phyloP scores from a whole-genome alignment of 163 green algal species.

The Chlamydomonas reinhardtii region DNA sequence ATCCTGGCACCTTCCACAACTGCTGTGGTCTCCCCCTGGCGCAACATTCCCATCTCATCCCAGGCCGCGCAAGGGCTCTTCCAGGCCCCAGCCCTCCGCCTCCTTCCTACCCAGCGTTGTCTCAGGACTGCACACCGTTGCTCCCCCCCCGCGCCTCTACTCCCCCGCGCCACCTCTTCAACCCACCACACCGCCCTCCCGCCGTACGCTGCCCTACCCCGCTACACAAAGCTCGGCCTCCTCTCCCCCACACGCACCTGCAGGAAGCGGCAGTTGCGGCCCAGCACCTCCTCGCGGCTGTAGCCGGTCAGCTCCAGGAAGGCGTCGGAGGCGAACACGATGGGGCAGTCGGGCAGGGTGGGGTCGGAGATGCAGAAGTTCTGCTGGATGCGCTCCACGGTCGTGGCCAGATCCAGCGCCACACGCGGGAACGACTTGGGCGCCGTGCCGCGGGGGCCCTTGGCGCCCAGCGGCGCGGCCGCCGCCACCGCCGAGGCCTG shows the following conservation, averaged over 20 bases:
- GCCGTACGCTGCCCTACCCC: no score
- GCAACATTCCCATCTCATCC: no score
- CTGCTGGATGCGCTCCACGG: constrained; percentile 95
- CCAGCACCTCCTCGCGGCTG: constrained; percentile 92
- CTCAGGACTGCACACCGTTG: no score
- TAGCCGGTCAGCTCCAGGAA: constrained; percentile 97
- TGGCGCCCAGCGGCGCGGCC: not conserved
- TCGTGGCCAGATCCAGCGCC: constrained; percentile 96
- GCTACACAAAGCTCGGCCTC: no score
- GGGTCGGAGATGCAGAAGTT: constrained; percentile 98
- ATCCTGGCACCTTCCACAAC: no score
- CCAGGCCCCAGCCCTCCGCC: no score
- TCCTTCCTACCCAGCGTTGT: no score
- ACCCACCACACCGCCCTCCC: no score
- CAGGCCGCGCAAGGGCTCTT: no score
- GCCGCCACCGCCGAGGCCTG: not conserved
- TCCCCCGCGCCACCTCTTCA: no score
- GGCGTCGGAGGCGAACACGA: constrained; percentile 96
- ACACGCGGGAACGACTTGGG: constrained; percentile 87
- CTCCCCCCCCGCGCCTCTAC: no score
- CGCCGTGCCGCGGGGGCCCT: constrained; percentile 48
- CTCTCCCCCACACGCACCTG: not conserved
- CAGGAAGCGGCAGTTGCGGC: constrained; percentile 84
- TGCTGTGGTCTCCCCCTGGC: no score
- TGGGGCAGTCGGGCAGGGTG: constrained; percentile 96